Conservation (phyloP, 2,329 filamentous ascomycete species). For the Colletotrichum coccodes region DNA sequence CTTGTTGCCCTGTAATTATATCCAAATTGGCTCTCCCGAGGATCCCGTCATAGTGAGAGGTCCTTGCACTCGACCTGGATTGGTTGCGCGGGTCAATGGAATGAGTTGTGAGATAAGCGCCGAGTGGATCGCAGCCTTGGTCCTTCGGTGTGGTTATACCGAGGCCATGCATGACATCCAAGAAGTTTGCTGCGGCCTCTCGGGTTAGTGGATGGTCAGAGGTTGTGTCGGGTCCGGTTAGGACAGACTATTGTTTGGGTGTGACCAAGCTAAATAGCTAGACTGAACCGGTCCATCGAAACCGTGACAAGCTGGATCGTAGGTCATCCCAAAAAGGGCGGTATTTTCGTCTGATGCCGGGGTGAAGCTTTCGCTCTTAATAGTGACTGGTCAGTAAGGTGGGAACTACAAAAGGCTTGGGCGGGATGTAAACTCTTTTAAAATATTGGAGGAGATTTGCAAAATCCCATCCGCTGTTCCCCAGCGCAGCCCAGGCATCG, state of each 20-base stretch:
- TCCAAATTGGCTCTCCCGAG: conserved; percentile 1
- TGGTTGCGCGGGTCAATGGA: conserved; percentile 11
- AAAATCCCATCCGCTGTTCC: conserved; percentile 48
- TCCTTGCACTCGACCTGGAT: conserved; percentile 20
- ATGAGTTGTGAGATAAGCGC: conserved; percentile 17
- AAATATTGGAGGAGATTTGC: conserved; percentile 44
- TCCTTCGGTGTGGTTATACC: conserved; percentile 2
- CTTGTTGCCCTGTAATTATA: conserved; percentile 33
- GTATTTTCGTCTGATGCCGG: conserved; percentile 29
- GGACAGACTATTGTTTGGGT: conserved; percentile 17
- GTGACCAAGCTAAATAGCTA: conserved; percentile 24
- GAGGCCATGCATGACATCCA: conserved; percentile 8
- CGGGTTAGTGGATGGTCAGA: not conserved
- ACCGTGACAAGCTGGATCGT: conserved; percentile 22
- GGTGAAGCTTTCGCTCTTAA: conserved; percentile 32
- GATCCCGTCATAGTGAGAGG: not conserved
- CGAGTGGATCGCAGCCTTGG: conserved; percentile 9
- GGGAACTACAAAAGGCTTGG: no score
- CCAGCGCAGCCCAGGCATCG: conserved; percentile 46
- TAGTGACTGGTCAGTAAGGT: not conserved
- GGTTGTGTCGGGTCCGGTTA: fast-evolving
- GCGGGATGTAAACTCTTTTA: conserved; percentile 36
- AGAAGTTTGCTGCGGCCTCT: not conserved
- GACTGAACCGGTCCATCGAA: conserved; percentile 13
- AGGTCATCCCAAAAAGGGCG: conserved; percentile 32